phyloP scores from a whole-genome alignment of 345 rosid genomes.

The Eutrema yunnanense region DNA sequence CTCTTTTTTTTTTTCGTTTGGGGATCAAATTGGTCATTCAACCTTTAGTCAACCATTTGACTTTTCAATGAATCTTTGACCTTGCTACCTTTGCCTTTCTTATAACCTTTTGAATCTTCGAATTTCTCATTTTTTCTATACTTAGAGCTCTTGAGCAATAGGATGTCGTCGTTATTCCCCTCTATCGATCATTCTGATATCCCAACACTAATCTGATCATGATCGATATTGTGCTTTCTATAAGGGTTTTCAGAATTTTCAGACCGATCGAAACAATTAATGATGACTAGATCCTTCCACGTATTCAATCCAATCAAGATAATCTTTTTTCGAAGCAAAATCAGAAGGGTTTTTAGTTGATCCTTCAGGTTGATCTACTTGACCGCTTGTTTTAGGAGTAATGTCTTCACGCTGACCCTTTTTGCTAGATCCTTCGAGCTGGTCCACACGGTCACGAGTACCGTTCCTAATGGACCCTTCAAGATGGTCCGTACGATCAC shows the following conservation, averaged over 20 bases:
- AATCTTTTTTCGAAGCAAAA: constrained; percentile 23
- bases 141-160: constrained; percentile 19
- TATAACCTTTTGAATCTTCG: constrained; percentile 15
- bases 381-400: neutral
- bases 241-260: neutral
- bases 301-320: constrained; percentile 29
- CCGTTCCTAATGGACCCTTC: constrained; percentile 5
- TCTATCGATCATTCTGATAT: constrained; percentile 29
- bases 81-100: constrained; percentile 9
- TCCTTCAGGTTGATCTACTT: neutral
- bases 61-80: constrained; percentile 18
- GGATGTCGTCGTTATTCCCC: constrained; percentile 15
- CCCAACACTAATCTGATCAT: constrained; percentile 6
- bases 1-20: neutral
- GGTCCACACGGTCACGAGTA: neutral
- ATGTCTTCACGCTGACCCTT: neutral
- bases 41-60: constrained; percentile 2
- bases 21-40: neutral
- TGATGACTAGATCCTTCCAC: constrained; percentile 32
- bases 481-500: neutral
- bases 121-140: neutral
- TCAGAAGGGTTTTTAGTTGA: neutral
- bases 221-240: neutral
- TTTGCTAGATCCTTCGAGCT: constrained; percentile 5
- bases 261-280: constrained; percentile 26